Evolutionary conservation across 331 rosid species (phyloP), one percentile per base, ranked within the genome.

Genomic region (Acacia pycnantha): DNA sequence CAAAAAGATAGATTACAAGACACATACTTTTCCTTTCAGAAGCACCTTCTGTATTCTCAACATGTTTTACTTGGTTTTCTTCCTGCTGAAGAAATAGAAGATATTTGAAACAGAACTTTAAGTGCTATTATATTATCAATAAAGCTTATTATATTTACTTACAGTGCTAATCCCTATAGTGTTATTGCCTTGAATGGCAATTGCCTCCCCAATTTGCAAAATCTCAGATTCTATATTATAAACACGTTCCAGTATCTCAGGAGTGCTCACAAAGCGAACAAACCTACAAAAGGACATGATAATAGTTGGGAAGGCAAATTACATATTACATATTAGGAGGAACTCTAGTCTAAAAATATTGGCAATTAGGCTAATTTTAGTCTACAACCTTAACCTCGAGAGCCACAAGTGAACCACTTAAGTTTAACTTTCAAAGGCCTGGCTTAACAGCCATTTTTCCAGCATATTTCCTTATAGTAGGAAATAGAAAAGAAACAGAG

Each of bases 241-340:
- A 80, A 92, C 98, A 31, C 99, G 92, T 87, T 96, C 99, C 90
- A 96, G 82, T 77, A 96, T 87, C 90, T 96, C 98, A 4, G 99
- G 99, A 77, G 97, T 94, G 86, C 90, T 92, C 83, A 96, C 98
- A 84, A 96, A 96, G 69, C 99, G 99, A 64, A 96, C 98, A 89
- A 96, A 96, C 87, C 99, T 96, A 77, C 59, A 82, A 35, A 78
- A 69, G 72, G 46, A 70, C 64, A 66, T 16, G 53, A 73, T 56
- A 61, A 83, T 82, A 89, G 83, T 79, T 40, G 37, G 66, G 73
- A 46, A 74, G 21, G 77, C 66, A 51, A 69, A 22, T 61, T 61
- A 1, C 67, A 61, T 61, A 61, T 26, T 27, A 24, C 68, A 26
- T 1, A 61, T 11, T 26, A 61, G 18, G 19, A 61, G 9, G 37